Evolutionary conservation across 1,139 yeast species (phyloP), one percentile per base, ranked within the genome.

Genomic region (Blastobotrys petasosporus): DNA sequence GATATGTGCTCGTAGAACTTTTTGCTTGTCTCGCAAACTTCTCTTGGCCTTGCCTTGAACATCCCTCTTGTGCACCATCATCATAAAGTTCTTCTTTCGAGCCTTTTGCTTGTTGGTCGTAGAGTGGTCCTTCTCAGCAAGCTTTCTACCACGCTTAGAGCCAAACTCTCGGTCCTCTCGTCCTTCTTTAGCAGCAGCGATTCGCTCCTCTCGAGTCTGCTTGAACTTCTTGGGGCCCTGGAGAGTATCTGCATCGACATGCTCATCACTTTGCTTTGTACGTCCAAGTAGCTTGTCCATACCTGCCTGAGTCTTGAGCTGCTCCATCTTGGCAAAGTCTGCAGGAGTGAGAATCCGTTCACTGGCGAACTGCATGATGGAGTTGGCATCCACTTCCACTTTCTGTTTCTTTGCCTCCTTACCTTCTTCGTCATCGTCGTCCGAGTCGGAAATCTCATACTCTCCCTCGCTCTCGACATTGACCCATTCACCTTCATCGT

Each of bases 61-160:
- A 44, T 86, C 81, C 59, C 80, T 79, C 72, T 92, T 92, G 69
- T 92, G 99, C 58, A 92, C 85, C 90, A 85, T 85, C 99, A 92
- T 92, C 64, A 94, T 92, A 64, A 88, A 92, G 70, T 92, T 94
- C 95, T 92, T 92, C 88, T 87, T 87, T 66, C 97, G 78, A 16
- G 90, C 94, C 79, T 92, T 92, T 67, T 94, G 97, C 68, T 80
- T 81, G 68, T 92, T 92, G 12, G 99, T 94, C 15, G 97, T 90
- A 37, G 96, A 85, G 62, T 83, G 95, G 32, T 82, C 76, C 51
- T 70, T 73, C 39, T 82, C 92, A 12, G 60, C 63, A 36, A 58
- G 59, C 66, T 88, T 78, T 65, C 87, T 77, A 58, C 95, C 95
- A 70, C 80, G 84, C 63, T 82, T 79, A 13, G 95, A 84, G 30